Evolutionary conservation across 139 green algal species (phyloP).

Genomic region (Coelastrella sp.): DNA sequence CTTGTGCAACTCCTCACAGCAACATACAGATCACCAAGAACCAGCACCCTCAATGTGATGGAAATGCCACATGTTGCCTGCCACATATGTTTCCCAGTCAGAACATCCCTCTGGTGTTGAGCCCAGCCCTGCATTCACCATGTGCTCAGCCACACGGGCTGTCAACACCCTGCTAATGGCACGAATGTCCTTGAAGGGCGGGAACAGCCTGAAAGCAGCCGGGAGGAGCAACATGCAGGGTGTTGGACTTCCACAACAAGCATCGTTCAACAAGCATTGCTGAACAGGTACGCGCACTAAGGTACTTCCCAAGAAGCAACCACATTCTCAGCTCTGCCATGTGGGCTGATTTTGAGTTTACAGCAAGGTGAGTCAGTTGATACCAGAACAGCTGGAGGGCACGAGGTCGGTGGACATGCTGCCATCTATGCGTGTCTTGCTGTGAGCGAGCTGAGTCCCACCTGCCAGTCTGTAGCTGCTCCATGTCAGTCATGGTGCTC

Average conservation of each 20-base stretch:
- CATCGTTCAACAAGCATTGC: no score
- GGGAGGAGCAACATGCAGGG: neutral
- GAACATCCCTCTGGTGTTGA: constrained; percentile 10
- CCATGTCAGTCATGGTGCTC: constrained; percentile 49
- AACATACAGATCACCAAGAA: no score
- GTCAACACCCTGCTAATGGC: constrained; percentile 44
- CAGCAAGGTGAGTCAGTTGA: no score
- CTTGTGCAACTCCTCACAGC: no score
- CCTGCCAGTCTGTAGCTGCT: constrained; percentile 40
- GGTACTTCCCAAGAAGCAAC: no score
- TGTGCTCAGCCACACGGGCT: constrained; percentile 51
- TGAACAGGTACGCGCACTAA: no score
- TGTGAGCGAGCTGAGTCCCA: neutral
- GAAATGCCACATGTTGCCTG: constrained; percentile 38
- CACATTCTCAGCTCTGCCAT: no score
- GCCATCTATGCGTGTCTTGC: no score
- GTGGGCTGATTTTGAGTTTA: no score
- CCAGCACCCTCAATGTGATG: neutral
- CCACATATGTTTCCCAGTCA: constrained; percentile 45
- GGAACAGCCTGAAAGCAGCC: constrained; percentile 44
- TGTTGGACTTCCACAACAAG: no score
- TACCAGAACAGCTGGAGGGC: no score
- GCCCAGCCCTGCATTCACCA: constrained; percentile 57
- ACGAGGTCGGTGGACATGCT: no score
- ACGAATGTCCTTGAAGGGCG: constrained; percentile 57